Evolutionary conservation across 306 rosid species (phyloP).

Genomic region (Ammopiptanthus mongolicus): DNA sequence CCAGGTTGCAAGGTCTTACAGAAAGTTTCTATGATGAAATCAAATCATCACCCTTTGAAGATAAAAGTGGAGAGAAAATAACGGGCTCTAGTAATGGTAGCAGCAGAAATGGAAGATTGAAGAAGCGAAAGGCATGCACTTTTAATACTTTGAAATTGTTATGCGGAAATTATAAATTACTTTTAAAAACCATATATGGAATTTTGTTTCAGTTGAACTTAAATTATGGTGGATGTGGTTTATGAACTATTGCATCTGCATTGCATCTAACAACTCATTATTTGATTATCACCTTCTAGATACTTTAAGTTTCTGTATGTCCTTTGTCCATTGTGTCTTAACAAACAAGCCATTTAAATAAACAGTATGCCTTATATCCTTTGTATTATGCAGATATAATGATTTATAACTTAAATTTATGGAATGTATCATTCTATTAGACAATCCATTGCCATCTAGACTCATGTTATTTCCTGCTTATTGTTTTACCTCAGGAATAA

Average conservation of each 20-base stretch:
- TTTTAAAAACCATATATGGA: not conserved
- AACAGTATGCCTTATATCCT: not conserved
- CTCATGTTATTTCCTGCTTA: not conserved
- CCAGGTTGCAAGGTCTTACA: constrained; percentile 75
- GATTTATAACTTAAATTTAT: not conserved
- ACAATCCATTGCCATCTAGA: not conserved
- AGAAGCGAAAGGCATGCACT: constrained; percentile 64
- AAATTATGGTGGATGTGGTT: not conserved
- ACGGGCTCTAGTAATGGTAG: constrained; percentile 32
- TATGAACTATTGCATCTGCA: not conserved
- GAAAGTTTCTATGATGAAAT: constrained; percentile 80
- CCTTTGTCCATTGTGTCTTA: not conserved
- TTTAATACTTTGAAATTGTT: constrained; percentile 2
- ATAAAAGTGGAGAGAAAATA: constrained; percentile 35
- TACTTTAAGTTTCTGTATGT: not conserved
- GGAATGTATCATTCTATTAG: not conserved
- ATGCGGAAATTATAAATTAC: not conserved
- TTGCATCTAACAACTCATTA: not conserved
- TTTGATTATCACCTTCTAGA: not conserved
- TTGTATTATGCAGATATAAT: not conserved
- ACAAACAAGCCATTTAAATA: not conserved
- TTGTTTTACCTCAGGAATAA: not conserved
- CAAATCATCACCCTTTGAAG: constrained; percentile 59
- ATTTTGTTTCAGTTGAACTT: constrained; percentile 4
- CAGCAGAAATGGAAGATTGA: constrained; percentile 41